Percentiles rank a stretch among this genome's conserved stretches.
Evolutionary conservation across 345 rosid genomes (phyloP).

Genomic region (Boechera stricta): DNA sequence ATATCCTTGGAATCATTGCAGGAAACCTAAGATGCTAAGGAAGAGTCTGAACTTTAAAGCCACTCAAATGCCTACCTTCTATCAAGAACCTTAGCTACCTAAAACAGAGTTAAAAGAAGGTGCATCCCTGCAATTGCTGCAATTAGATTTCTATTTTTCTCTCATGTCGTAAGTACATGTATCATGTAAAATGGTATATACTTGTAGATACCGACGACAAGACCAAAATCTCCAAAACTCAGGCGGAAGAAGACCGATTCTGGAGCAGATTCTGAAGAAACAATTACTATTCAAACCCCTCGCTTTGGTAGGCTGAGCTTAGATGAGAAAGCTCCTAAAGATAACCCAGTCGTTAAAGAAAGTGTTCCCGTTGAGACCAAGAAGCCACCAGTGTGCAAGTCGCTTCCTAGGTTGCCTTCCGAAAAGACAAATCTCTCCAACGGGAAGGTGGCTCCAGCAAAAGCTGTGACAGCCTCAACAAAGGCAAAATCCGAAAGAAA

Average conservation of each 20-base stretch:
- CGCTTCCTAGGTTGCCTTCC: constrained; percentile 82
- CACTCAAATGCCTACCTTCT: constrained; percentile 89
- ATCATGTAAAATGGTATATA: not conserved
- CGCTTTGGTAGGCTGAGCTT: constrained; percentile 59
- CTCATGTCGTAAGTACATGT: not conserved
- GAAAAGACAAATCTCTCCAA: constrained; percentile 52
- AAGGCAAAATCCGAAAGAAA: constrained; percentile 42
- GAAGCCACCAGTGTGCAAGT: constrained; percentile 68
- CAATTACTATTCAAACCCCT: constrained; percentile 24
- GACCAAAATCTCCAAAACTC: constrained; percentile 89
- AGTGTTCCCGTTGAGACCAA: constrained; percentile 43
- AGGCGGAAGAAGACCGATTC: constrained; percentile 64
- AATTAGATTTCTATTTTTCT: constrained; percentile 4
- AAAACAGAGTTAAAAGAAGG: constrained; percentile 81
- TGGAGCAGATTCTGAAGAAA: constrained; percentile 53
- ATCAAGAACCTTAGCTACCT: constrained; percentile 82
- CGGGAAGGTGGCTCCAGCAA: constrained; percentile 34
- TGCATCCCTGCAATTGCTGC: constrained; percentile 19
- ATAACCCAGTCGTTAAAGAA: constrained; percentile 49
- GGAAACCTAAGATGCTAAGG: constrained; percentile 83
- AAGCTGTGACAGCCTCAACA: constrained; percentile 14
- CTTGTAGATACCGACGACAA: constrained; percentile 75
- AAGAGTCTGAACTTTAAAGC: constrained; percentile 86
- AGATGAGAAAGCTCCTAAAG: constrained; percentile 54
- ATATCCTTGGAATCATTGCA: constrained; percentile 35